phyloP scores from a whole-genome alignment of 2,329 filamentous ascomycete genomes.

The Xylariaceae sp. region DNA sequence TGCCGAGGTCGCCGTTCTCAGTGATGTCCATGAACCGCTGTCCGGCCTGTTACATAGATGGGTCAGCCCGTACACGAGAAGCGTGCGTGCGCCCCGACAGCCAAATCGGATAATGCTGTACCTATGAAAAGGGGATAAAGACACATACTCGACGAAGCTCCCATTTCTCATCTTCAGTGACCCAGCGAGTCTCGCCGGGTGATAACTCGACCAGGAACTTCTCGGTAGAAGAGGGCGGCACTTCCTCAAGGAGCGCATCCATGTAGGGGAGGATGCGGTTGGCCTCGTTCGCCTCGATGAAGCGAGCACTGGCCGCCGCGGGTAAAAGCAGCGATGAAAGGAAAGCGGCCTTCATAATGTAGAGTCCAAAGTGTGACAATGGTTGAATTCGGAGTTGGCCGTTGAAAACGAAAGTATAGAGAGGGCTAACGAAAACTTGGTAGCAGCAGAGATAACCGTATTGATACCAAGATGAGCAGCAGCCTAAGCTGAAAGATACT shows the following conservation, averaged over 20 bases:
- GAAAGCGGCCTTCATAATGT: conserved; percentile 43
- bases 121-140: not conserved
- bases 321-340: conserved; percentile 51
- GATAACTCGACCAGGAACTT: conserved; percentile 75
- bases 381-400: not conserved
- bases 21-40: conserved; percentile 95
- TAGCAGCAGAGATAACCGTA: not conserved
- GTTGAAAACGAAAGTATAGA: not conserved
- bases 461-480: too few relatives aligned
- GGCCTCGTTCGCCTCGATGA: conserved; percentile 49
- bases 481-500: too few relatives aligned
- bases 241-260: conserved; percentile 35
- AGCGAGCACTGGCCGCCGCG: conserved; percentile 50
- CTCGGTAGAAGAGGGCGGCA: conserved; percentile 36
- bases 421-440: not conserved
- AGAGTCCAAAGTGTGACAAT: not conserved
- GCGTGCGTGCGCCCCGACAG: not conserved
- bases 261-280: conserved; percentile 49
- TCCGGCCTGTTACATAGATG: conserved; percentile 57
- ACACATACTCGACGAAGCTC: conserved; percentile 66
- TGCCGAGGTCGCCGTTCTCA: conserved; percentile 61
- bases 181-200: conserved; percentile 79
- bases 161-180: conserved; percentile 96
- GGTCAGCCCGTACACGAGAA: conserved; percentile 18
- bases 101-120: not conserved